phyloP scores from a whole-genome alignment of 352 stramenopile species.

The Pythium biforme region DNA sequence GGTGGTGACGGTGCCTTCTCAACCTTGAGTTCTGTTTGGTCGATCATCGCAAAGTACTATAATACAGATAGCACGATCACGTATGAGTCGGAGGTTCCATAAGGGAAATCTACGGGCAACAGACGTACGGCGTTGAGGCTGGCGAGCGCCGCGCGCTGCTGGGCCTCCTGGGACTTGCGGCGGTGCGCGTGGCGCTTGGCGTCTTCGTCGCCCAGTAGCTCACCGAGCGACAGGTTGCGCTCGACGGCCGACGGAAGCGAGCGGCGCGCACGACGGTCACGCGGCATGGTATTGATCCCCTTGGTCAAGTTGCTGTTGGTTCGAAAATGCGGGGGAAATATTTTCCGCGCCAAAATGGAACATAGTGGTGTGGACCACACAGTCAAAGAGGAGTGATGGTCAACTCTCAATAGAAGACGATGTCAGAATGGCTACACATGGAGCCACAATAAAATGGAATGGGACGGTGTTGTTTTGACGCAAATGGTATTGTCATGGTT shows the following conservation, averaged over 20 bases:
- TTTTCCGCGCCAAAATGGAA: slow-evolving; percentile 20
- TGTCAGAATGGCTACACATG: too few relatives aligned
- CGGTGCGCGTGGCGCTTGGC: slow-evolving; percentile 12
- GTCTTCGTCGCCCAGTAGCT: slow-evolving; percentile 25
- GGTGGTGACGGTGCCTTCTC: slow-evolving; percentile 12
- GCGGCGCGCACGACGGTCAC: slow-evolving; percentile 24
- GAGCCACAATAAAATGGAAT: too few relatives aligned
- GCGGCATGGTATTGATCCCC: neutral
- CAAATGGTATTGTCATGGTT: too few relatives aligned
- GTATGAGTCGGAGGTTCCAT: too few relatives aligned
- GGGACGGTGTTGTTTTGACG: too few relatives aligned
- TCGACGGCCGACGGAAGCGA: slow-evolving; percentile 31
- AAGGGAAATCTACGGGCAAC: neutral
- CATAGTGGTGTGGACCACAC: slow-evolving; percentile 16
- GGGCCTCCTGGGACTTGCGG: slow-evolving; percentile 17
- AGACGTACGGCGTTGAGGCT: slow-evolving; percentile 25
- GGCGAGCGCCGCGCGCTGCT: slow-evolving; percentile 21
- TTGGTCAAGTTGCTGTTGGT: neutral
- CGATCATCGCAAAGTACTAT: slow-evolving; percentile 35
- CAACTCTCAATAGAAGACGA: too few relatives aligned
- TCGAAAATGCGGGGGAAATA: neutral
- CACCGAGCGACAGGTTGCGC: slow-evolving; percentile 31
- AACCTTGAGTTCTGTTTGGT: slow-evolving; percentile 28
- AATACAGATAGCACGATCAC: neutral
- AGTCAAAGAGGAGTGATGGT: neutral